Conservation (phyloP, 2,329 filamentous ascomycete genomes). For the Proliferodiscus dingleyae region DNA sequence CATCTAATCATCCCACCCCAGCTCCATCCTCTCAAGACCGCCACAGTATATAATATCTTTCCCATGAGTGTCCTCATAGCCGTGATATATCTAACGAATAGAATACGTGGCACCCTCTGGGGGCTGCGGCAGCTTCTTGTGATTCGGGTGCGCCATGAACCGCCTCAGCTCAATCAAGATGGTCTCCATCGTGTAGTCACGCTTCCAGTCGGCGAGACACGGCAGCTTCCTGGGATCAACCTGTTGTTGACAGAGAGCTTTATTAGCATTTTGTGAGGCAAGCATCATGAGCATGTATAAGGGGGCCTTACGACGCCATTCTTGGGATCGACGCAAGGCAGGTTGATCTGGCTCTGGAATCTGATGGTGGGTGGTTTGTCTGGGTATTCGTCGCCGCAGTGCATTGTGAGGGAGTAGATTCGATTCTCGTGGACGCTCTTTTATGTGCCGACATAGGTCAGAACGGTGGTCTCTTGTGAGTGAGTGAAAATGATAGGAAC, state of each 20-base stretch:
- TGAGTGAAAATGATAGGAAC: conserved; percentile 34
- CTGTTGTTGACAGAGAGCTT: conserved; percentile 34
- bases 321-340: conserved; percentile 82
- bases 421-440: conserved; percentile 96
- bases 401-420: conserved; percentile 97
- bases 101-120: conserved; percentile 70
- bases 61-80: too few species aligned
- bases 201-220: conserved; percentile 85
- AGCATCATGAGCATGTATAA: conserved; percentile 1
- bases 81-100: background rate
- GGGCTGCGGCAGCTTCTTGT: conserved; percentile 95
- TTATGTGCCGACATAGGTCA: too few species aligned
- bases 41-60: background rate
- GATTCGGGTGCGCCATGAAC: conserved; percentile 84
- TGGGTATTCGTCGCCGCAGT: conserved; percentile 86
- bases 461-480: too few species aligned
- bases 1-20: background rate
- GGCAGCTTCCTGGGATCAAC: conserved; percentile 81
- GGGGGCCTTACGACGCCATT: conserved; percentile 71
- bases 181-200: conserved; percentile 92
- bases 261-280: background rate
- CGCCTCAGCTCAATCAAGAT: conserved; percentile 82
- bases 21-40: background rate
- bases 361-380: conserved; percentile 84
- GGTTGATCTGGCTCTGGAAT: conserved; percentile 91